A percentile compares a stretch with the other conserved stretches of the same genome.
Evolutionary conservation across 2,329 filamentous ascomycete species (phyloP).

Genomic region (Monosporascus sp.): DNA sequence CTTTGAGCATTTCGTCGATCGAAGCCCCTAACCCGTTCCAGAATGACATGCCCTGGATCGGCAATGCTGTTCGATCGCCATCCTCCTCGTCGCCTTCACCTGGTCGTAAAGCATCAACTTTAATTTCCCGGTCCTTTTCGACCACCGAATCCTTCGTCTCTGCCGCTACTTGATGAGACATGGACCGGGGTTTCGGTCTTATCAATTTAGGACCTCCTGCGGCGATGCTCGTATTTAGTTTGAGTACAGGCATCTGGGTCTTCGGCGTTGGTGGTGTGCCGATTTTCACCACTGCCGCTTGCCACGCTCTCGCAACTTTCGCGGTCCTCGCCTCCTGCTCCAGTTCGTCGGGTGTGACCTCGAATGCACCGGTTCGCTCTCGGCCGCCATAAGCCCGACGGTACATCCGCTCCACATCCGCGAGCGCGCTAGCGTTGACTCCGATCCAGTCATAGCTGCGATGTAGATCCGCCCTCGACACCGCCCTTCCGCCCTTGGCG

Average conservation of each 20-base stretch:
- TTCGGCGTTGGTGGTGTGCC: slow-evolving; percentile 10
- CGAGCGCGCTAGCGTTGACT: slow-evolving; percentile 42
- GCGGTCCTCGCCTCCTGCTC: slow-evolving; percentile 7
- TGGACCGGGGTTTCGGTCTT: slow-evolving; percentile 14
- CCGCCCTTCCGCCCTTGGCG: slow-evolving; percentile 42
- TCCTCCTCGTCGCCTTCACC: slow-evolving; percentile 28
- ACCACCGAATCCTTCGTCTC: slow-evolving; percentile 5
- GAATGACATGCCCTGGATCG: slow-evolving; percentile 19
- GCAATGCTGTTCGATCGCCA: slow-evolving; percentile 24
- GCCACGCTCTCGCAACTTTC: not conserved
- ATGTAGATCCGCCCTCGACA: slow-evolving; percentile 46
- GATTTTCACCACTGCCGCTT: not conserved
- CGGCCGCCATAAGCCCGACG: slow-evolving; percentile 48
- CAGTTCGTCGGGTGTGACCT: slow-evolving; percentile 25
- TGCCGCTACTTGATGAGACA: not conserved
- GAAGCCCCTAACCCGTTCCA: slow-evolving; percentile 21
- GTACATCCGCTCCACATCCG: slow-evolving; percentile 53
- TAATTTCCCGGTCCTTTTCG: not conserved
- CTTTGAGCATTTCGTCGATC: slow-evolving; percentile 39
- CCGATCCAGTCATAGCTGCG: slow-evolving; percentile 54
- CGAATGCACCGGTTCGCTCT: slow-evolving; percentile 40
- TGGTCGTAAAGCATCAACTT: slow-evolving; percentile 15
- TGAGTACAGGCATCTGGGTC: slow-evolving; percentile 17
- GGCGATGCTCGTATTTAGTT: slow-evolving; percentile 20
- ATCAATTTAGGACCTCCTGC: slow-evolving; percentile 11